Evolutionary conservation across 1,284 basidiomycete genomes (phyloP).

Genomic region (Austroboletus novae-zelandiae): DNA sequence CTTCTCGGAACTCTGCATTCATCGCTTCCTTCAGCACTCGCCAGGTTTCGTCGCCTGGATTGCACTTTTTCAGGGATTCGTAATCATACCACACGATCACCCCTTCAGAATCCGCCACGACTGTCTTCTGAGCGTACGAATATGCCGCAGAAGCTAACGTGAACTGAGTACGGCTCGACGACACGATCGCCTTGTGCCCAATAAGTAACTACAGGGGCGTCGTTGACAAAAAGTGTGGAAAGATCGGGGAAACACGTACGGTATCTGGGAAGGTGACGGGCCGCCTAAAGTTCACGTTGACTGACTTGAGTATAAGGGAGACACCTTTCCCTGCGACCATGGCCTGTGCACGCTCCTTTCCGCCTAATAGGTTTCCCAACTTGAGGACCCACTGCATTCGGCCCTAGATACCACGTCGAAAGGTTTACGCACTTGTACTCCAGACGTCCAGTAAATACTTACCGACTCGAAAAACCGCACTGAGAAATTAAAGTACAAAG

Average conservation of each 20-base stretch:
- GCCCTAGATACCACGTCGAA: constrained; percentile 38
- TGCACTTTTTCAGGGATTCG: constrained; percentile 58
- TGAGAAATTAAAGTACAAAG: constrained; percentile 18
- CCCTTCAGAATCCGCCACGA: constrained; percentile 64
- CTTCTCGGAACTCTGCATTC: constrained; percentile 20
- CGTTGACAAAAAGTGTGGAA: constrained; percentile 1
- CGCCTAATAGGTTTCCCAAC: constrained; percentile 58
- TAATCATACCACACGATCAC: constrained; percentile 76
- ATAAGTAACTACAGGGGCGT: constrained; percentile 49
- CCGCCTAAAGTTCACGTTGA: constrained; percentile 60
- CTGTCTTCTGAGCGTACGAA: constrained; percentile 56
- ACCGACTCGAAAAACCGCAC: constrained; percentile 71
- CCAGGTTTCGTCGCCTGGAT: constrained; percentile 49
- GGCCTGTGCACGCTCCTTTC: constrained; percentile 46
- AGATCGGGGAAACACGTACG: constrained; percentile 35
- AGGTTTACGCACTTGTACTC: neutral
- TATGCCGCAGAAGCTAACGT: constrained; percentile 53
- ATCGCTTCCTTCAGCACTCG: constrained; percentile 20
- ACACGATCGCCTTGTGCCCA: constrained; percentile 45
- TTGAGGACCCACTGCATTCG: constrained; percentile 63
- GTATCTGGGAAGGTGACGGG: constrained; percentile 74
- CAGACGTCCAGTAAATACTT: neutral
- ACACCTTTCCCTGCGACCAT: constrained; percentile 62
- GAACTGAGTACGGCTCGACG: constrained; percentile 43
- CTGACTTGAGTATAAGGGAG: constrained; percentile 69